These are phyloP conservation scores for Jaltomata sinuosa DNA, from an alignment of 257 asterid species.

Conservation along the genomic window DNA sequence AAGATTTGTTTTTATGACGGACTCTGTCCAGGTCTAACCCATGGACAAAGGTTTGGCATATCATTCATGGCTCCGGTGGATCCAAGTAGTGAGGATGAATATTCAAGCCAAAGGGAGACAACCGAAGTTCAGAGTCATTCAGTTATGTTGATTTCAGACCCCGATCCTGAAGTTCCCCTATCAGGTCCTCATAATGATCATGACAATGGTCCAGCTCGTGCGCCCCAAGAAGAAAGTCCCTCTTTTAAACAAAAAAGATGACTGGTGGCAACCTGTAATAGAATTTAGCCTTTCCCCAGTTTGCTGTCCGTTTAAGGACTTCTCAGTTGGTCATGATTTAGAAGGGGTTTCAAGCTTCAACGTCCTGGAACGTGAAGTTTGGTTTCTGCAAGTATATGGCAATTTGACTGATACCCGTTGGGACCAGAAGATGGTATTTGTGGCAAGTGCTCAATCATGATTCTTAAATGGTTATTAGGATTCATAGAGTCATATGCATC, in stretches of 20 bases:
- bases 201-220: conserved; percentile 8
- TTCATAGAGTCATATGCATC: not conserved
- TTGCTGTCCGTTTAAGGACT: not conserved
- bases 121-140: conserved; percentile 28
- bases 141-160: conserved; percentile 22
- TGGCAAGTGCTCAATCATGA: not conserved
- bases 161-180: conserved; percentile 11
- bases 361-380: not conserved
- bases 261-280: not conserved
- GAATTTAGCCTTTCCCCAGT: not conserved
- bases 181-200: conserved; percentile 25
- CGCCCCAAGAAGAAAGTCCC: not conserved
- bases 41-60: conserved; percentile 79
- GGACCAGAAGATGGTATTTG: not conserved
- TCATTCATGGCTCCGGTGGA: conserved; percentile 33
- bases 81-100: conserved; percentile 23
- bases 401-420: not conserved
- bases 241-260: conserved; percentile 1
- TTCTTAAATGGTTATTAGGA: not conserved
- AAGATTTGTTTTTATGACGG: conserved; percentile 29
- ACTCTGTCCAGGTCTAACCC: conserved; percentile 76
- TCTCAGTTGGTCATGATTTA: not conserved
- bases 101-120: conserved; percentile 27
- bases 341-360: not conserved
- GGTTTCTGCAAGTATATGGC: not conserved